Evolutionary conservation across 108 stramenopile genomes (phyloP).

Genomic region (Nitzschia palea): DNA sequence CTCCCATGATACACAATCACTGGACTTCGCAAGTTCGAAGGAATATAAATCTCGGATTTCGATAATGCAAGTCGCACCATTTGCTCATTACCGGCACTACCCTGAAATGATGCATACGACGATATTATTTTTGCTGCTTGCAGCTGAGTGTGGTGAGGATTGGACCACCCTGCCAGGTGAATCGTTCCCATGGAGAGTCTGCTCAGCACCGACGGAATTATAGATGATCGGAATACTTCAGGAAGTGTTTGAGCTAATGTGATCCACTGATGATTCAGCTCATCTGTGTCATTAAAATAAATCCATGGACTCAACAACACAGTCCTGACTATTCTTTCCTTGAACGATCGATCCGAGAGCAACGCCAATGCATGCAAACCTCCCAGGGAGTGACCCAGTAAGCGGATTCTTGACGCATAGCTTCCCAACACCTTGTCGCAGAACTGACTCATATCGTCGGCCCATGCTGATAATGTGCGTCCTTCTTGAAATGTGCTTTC

Average conservation of each 20-base stretch:
- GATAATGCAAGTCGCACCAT: conserved; percentile 28
- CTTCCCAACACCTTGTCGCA: conserved; percentile 9
- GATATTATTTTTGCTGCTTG: conserved; percentile 16
- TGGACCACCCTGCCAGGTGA: conserved; percentile 11
- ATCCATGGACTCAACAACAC: conserved; percentile 28
- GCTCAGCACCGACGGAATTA: conserved; percentile 16
- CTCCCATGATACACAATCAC: conserved; percentile 20
- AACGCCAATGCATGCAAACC: conserved; percentile 21
- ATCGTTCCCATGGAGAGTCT: conserved; percentile 1
- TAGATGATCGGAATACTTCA: conserved; percentile 12
- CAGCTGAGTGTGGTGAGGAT: conserved; percentile 10
- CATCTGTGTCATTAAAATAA: conserved; percentile 13
- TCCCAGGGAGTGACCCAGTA: conserved; percentile 31
- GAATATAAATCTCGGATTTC: conserved; percentile 7
- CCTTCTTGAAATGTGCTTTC: conserved; percentile 22
- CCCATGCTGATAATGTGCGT: conserved; percentile 27
- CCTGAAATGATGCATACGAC: conserved; percentile 17
- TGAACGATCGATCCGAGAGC: conserved; percentile 16
- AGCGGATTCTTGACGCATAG: neutral
- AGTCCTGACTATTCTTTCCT: conserved; percentile 11
- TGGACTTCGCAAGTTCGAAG: neutral
- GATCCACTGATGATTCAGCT: conserved; percentile 17
- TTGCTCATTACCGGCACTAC: conserved; percentile 24
- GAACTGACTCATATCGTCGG: conserved; percentile 20
- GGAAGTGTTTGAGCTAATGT: conserved; percentile 17